phyloP scores from a whole-genome alignment of 177 flowering plant species.

The Vitis hybrid region DNA sequence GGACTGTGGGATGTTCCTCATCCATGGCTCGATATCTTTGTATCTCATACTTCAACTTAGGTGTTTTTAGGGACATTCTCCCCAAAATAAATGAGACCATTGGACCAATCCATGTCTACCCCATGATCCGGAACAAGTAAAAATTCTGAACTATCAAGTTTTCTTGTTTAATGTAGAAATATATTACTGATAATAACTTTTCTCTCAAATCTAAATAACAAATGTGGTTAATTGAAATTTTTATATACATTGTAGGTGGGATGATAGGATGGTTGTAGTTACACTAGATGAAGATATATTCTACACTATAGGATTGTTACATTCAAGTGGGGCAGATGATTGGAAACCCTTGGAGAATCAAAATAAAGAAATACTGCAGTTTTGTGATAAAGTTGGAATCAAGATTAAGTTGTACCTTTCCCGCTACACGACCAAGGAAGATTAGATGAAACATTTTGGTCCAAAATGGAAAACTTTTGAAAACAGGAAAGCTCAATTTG shows the following conservation, averaged over 20 bases:
- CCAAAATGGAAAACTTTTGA: conserved; percentile 49
- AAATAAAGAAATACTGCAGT: conserved; percentile 44
- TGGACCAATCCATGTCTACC: conserved; percentile 65
- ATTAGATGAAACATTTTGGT: conserved; percentile 70
- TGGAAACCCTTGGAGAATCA: conserved; percentile 38
- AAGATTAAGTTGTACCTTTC: conserved; percentile 66
- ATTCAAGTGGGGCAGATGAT: conserved; percentile 29
- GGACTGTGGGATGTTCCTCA: conserved; percentile 79
- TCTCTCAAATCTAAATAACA: no score
- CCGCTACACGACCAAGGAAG: conserved; percentile 36
- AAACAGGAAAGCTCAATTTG: conserved; percentile 51
- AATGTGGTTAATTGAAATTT: not conserved
- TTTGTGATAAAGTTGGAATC: conserved; percentile 44
- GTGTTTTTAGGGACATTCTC: conserved; percentile 47
- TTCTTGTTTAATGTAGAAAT: no score
- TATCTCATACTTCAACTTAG: conserved; percentile 50
- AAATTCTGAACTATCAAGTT: not conserved
- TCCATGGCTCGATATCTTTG: conserved; percentile 82
- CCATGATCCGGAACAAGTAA: conserved; percentile 56
- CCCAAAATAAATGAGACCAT: conserved; percentile 23
- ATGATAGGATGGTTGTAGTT: conserved; percentile 55
- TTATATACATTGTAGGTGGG: conserved; percentile 54
- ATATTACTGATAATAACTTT: no score
- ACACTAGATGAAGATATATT: conserved; percentile 69
- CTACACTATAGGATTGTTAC: conserved; percentile 55